phyloP scores from a whole-genome alignment of 2,329 filamentous ascomycete species.

The Pleomassaria siparia region DNA sequence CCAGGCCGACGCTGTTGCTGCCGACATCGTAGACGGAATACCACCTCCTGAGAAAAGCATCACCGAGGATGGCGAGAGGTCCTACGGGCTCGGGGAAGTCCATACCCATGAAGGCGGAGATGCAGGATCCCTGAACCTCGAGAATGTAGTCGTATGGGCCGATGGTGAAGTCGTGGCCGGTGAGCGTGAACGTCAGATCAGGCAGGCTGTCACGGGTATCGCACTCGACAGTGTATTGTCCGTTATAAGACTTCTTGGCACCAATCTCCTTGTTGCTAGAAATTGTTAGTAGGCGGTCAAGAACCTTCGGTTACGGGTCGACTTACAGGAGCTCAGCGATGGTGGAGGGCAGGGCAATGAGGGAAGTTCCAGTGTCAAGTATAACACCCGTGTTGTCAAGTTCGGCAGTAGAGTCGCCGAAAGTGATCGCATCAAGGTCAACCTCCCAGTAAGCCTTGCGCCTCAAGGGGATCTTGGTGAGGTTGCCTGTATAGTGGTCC shows the following conservation, averaged over 20 bases:
- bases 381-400: constrained; percentile 95
- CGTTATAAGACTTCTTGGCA: constrained; percentile 96
- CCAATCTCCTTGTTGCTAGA: constrained; percentile 86
- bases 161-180: constrained; percentile 92
- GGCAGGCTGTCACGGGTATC: constrained; percentile 78
- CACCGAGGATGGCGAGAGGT: constrained; percentile 91
- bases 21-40: constrained; percentile 97
- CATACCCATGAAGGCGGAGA: constrained; percentile 97
- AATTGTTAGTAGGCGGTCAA: constrained; percentile 16
- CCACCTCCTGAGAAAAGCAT: constrained; percentile 78
- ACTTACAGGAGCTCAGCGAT: constrained; percentile 84
- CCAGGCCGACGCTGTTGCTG: constrained; percentile 84
- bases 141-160: constrained; percentile 89
- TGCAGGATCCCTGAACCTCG: constrained; percentile 91
- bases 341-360: constrained; percentile 89
- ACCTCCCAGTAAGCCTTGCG: constrained; percentile 99
- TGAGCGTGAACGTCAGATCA: constrained; percentile 87
- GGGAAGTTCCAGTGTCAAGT: constrained; percentile 95
- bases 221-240: constrained; percentile 95
- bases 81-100: constrained; percentile 79
- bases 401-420: constrained; percentile 82
- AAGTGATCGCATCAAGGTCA: constrained; percentile 86
- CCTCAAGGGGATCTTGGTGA: constrained; percentile 90
- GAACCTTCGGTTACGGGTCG: background rate
- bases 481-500: constrained; percentile 78